Conservation (phyloP, 108 stramenopile genomes). For the Schizochytrium sp. region DNA sequence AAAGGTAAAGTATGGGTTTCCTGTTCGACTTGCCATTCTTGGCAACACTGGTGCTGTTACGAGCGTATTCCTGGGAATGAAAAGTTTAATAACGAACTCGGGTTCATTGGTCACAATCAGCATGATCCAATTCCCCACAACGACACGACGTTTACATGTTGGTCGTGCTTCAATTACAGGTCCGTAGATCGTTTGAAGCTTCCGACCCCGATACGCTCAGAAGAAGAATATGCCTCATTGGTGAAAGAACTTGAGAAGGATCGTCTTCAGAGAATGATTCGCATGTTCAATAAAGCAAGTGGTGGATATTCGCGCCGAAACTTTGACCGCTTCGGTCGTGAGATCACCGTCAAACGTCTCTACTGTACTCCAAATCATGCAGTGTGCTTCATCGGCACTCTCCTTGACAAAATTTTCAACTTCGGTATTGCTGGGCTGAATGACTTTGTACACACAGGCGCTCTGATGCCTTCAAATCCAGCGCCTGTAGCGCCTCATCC, state of each 20-base stretch:
- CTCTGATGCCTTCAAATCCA: neutral
- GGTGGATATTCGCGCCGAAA: slow-evolving; percentile 43
- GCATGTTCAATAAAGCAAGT: slow-evolving; percentile 43
- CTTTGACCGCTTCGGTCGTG: slow-evolving; percentile 27
- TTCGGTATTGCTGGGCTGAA: slow-evolving; percentile 18
- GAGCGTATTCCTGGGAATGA: neutral
- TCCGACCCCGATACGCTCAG: neutral
- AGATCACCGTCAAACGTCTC: slow-evolving; percentile 32
- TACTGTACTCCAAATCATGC: slow-evolving; percentile 37
- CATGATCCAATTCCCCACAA: neutral
- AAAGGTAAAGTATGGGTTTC: slow-evolving; percentile 9
- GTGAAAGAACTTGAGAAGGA: slow-evolving; percentile 15
- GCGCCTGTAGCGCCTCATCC: neutral
- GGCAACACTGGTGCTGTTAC: slow-evolving; percentile 55
- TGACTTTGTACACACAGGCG: slow-evolving; percentile 14
- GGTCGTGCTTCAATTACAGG: slow-evolving; percentile 52
- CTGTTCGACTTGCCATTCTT: slow-evolving; percentile 54
- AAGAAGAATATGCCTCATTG: neutral
- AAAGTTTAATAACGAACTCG: neutral
- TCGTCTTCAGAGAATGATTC: slow-evolving; percentile 5
- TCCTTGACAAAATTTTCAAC: slow-evolving; percentile 23
- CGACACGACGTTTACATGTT: slow-evolving; percentile 19
- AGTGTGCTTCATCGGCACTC: slow-evolving; percentile 44
- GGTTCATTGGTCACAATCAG: slow-evolving; percentile 23
- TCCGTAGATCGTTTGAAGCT: neutral